phyloP scores from a whole-genome alignment of 179 eudicot species.

The Patellifolia procumbens region DNA sequence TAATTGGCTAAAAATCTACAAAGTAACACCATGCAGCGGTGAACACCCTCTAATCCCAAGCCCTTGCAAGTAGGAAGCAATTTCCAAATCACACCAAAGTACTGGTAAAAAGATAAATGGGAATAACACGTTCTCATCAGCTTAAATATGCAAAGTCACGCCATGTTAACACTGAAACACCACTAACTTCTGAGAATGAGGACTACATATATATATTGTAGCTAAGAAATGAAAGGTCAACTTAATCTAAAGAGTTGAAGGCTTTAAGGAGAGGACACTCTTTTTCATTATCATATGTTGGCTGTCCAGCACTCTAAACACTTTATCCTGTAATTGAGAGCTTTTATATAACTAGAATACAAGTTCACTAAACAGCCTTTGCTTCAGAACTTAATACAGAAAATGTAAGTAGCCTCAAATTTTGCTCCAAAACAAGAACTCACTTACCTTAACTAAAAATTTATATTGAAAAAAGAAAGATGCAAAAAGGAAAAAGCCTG shows the following conservation, averaged over 20 bases:
- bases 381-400: not conserved
- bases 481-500: not conserved
- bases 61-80: no score
- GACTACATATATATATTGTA: no score
- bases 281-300: not conserved
- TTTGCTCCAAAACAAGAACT: not conserved
- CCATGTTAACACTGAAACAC: no score
- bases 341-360: not conserved
- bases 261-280: not conserved
- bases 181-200: no score
- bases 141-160: no score
- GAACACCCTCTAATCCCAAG: no score
- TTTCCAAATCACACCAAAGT: no score
- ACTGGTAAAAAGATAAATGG: no score
- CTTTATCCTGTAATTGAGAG: not conserved
- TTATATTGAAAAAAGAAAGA: not conserved
- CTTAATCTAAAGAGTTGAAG: no score
- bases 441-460: not conserved
- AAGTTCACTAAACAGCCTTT: not conserved
- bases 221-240: no score
- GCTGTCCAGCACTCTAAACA: slow-evolving; percentile 2
- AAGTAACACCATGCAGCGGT: no score
- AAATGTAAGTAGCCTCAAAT: not conserved
- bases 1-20: not conserved
- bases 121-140: no score